Evolutionary conservation across 1,284 basidiomycete genomes (phyloP).

Genomic region (Gomphus bonarii): DNA sequence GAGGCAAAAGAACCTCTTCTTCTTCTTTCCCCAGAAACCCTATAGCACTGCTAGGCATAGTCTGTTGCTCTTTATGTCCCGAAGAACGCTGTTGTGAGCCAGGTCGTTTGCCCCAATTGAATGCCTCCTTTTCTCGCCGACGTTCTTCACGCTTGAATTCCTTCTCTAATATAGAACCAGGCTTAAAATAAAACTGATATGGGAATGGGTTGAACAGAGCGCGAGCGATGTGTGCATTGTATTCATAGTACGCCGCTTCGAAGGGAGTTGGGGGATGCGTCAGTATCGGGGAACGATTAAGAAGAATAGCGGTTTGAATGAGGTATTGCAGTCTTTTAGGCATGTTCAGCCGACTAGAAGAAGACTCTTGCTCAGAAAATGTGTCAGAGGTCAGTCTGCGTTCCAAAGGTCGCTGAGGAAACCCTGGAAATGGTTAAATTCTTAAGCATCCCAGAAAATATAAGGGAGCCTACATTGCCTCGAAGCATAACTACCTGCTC

Average conservation of each 20-base stretch:
- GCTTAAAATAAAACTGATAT: conserved; percentile 91
- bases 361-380: not conserved
- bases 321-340: conserved; percentile 9
- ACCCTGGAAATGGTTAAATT: not conserved
- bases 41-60: conserved; percentile 48
- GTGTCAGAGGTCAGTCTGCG: not conserved
- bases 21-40: conserved; percentile 33
- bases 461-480: not conserved
- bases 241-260: conserved; percentile 79
- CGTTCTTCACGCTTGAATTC: conserved; percentile 71
- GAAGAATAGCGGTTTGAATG: conserved; percentile 37
- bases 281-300: conserved; percentile 79
- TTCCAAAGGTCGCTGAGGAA: not conserved
- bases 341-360: not conserved
- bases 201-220: conserved; percentile 86
- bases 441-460: not conserved
- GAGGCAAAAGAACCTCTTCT: conserved; percentile 47
- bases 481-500: not conserved
- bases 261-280: conserved; percentile 70
- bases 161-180: conserved; percentile 78
- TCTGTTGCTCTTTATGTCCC: conserved; percentile 28
- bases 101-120: conserved; percentile 39
- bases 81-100: not conserved
- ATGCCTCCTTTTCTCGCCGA: conserved; percentile 56
- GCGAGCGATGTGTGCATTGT: conserved; percentile 76